These are phyloP conservation scores for Hyphopichia fennica DNA, from an alignment of 1,139 yeast species.

Conservation along the genomic window DNA sequence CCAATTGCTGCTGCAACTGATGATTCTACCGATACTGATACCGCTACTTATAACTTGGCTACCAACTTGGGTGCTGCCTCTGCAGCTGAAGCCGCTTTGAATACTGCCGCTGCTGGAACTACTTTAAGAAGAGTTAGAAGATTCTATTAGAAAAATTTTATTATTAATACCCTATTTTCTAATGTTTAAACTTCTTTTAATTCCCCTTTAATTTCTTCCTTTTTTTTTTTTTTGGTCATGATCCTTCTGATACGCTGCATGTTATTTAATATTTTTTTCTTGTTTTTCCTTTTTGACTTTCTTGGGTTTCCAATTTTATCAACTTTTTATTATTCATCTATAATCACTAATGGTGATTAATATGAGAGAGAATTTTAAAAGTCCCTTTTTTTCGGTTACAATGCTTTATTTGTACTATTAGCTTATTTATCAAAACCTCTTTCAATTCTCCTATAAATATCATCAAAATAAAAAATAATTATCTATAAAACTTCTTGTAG, in stretches of 20 bases:
- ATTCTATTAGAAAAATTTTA: slow-evolving; percentile 13
- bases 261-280: no score
- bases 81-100: slow-evolving; percentile 7
- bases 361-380: neutral
- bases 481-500: neutral
- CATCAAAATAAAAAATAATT: neutral
- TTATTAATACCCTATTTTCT: neutral
- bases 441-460: neutral
- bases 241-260: neutral
- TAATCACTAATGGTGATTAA: neutral
- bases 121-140: slow-evolving; percentile 20
- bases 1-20: slow-evolving; percentile 15
- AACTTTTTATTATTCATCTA: neutral
- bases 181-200: neutral
- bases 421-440: neutral
- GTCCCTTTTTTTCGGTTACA: neutral
- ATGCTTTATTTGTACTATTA: neutral
- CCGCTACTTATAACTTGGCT: slow-evolving; percentile 11
- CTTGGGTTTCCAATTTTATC: neutral
- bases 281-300: neutral
- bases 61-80: slow-evolving; percentile 8
- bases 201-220: neutral
- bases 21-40: slow-evolving; percentile 14
- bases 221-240: neutral
- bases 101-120: slow-evolving; percentile 17